Conservation (phyloP, 2,329 filamentous ascomycete genomes). For the Aspergillus glaucus region DNA sequence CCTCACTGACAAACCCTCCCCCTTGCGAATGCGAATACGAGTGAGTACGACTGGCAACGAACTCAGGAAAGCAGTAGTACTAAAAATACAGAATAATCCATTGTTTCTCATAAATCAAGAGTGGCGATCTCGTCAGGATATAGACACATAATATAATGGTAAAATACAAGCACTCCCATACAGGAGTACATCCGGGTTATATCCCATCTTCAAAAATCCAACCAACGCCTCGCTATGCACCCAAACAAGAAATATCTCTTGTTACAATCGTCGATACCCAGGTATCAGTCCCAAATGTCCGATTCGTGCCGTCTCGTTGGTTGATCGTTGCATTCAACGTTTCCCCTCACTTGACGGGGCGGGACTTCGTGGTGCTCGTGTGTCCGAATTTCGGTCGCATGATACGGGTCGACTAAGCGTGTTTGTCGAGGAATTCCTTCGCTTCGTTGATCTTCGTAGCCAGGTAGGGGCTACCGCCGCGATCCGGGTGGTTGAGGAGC, state of each 20-base stretch:
- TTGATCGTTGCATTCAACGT: not conserved
- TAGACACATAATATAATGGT: constrained; percentile 41
- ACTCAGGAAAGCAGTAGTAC: not conserved
- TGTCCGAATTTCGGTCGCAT: not conserved
- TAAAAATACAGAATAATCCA: not conserved
- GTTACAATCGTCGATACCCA: constrained; percentile 12
- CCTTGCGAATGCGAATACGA: not conserved
- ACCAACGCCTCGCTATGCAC: constrained; percentile 39
- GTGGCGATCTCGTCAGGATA: constrained; percentile 58
- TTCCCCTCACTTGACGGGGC: too few species aligned
- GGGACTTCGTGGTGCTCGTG: too few species aligned
- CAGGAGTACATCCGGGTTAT: constrained; percentile 12
- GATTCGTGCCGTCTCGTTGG: not conserved
- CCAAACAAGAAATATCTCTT: constrained; percentile 23
- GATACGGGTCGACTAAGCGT: constrained; percentile 18
- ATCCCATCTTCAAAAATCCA: constrained; percentile 20
- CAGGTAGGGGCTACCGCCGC: constrained; percentile 90
- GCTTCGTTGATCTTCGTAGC: constrained; percentile 98
- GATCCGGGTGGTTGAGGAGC: constrained; percentile 96
- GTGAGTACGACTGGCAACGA: not conserved
- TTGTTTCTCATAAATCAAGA: constrained; percentile 37
- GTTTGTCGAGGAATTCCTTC: constrained; percentile 90
- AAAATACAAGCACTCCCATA: constrained; percentile 59
- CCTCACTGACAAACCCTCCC: not conserved
- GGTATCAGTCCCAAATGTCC: constrained; percentile 3